phyloP scores from a whole-genome alignment of 2,329 filamentous ascomycete species.

The Biscogniauxia sp. region DNA sequence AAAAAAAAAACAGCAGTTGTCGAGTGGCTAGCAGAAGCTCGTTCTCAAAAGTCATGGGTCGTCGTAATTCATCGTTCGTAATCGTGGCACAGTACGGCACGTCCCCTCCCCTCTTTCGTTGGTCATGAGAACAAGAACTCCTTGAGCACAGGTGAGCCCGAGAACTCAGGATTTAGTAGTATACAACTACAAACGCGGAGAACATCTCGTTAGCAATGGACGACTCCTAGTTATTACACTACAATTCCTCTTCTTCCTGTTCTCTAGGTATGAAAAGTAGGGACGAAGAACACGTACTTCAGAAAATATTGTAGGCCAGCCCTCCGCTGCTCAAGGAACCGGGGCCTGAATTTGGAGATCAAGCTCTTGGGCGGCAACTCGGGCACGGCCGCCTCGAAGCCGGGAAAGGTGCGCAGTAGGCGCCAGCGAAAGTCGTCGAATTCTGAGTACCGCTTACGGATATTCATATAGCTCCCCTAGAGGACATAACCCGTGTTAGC shows the following conservation, averaged over 20 bases:
- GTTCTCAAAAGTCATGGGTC: not conserved
- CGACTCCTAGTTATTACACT: not conserved
- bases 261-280: not conserved
- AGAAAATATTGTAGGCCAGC: constrained; percentile 87
- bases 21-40: not conserved
- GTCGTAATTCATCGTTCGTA: not conserved
- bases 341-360: constrained; percentile 79
- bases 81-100: not conserved
- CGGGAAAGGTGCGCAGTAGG: constrained; percentile 77
- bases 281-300: constrained; percentile 60
- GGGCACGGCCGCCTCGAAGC: constrained; percentile 83
- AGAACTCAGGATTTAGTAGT: constrained; percentile 89
- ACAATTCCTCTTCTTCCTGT: not conserved
- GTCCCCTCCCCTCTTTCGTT: constrained; percentile 2
- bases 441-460: constrained; percentile 81
- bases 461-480: constrained; percentile 60
- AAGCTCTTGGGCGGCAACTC: constrained; percentile 86
- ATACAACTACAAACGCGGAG: constrained; percentile 63
- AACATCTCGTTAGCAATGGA: constrained; percentile 17
- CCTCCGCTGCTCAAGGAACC: constrained; percentile 82
- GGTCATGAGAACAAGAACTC: constrained; percentile 75
- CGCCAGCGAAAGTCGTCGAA: constrained; percentile 79
- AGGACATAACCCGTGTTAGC: constrained; percentile 5
- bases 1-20: not conserved
- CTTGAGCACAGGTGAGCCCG: constrained; percentile 84